Conservation (phyloP, 345 rosid species). For the Pistacia vera region DNA sequence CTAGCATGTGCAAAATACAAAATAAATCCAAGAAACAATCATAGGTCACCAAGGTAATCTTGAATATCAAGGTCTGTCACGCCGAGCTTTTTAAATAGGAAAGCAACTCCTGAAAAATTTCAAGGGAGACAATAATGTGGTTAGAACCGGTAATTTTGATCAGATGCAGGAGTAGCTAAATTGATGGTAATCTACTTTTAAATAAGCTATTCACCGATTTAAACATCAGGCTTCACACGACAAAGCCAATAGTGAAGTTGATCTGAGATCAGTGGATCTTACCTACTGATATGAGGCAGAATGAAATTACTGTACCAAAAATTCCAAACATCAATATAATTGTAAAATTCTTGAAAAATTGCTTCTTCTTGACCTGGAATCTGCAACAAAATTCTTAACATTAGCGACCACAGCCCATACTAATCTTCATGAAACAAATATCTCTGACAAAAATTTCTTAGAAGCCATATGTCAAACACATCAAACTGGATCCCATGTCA, state of each 20-base stretch:
- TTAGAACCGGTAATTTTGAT: constrained; percentile 5
- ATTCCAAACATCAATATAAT: constrained; percentile 68
- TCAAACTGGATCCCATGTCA: not conserved
- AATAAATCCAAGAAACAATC: not conserved
- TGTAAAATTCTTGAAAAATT: constrained; percentile 72
- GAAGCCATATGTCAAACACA: constrained; percentile 1
- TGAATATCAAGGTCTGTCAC: constrained; percentile 37
- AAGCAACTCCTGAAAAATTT: constrained; percentile 41
- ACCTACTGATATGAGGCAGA: constrained; percentile 65
- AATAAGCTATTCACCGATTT: not conserved
- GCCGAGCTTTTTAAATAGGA: constrained; percentile 47
- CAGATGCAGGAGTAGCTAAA: not conserved
- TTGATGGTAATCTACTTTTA: no score
- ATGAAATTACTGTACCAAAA: constrained; percentile 68
- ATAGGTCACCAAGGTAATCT: constrained; percentile 51
- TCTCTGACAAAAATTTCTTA: not conserved
- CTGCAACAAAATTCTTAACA: constrained; percentile 39
- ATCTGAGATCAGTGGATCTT: constrained; percentile 19
- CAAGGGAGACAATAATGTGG: not conserved
- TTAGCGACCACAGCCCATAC: constrained; percentile 2
- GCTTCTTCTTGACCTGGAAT: constrained; percentile 83
- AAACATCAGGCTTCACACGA: not conserved
- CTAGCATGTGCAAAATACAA: not conserved
- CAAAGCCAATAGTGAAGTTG: not conserved
- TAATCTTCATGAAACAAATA: constrained; percentile 1